phyloP scores from a whole-genome alignment of 2,329 filamentous ascomycete species.

The Curvularia sp. region DNA sequence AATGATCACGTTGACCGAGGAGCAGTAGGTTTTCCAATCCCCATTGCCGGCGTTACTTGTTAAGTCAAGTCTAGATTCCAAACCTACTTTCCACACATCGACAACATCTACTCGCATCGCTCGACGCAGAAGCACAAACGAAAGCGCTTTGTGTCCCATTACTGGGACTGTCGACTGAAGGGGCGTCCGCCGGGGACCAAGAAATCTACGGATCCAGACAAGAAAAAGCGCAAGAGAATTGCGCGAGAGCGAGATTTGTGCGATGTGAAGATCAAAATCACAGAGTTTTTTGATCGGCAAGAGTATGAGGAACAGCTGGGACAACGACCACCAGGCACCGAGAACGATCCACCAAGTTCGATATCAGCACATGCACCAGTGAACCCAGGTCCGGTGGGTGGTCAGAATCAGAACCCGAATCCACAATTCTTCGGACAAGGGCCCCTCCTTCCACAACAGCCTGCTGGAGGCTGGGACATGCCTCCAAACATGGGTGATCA shows the following conservation, averaged over 20 bases:
- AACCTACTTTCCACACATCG: conserved; percentile 82
- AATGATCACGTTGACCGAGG: conserved; percentile 73
- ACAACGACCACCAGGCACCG: conserved; percentile 31
- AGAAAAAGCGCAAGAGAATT: conserved; percentile 80
- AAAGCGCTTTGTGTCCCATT: conserved; percentile 82
- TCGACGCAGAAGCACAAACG: conserved; percentile 83
- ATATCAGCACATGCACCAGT: conserved; percentile 11
- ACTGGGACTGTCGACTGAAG: conserved; percentile 85
- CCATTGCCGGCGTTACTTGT: background rate
- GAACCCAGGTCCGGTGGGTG: conserved; percentile 5
- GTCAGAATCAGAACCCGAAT: conserved; percentile 18
- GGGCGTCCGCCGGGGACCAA: conserved; percentile 79
- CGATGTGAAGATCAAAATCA: conserved; percentile 87
- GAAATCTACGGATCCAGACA: conserved; percentile 79
- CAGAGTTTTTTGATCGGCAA: conserved; percentile 72
- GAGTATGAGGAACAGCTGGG: conserved; percentile 47
- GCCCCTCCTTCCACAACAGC: conserved; percentile 23
- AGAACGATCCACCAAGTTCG: conserved; percentile 19
- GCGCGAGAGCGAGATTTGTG: conserved; percentile 80
- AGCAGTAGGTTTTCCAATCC: conserved; percentile 63
- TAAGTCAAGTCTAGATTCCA: conserved; percentile 65
- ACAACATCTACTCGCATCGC: conserved; percentile 84
- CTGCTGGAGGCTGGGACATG: conserved; percentile 36
- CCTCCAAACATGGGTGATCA: conserved; percentile 24
- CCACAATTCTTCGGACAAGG: conserved; percentile 36